Base-by-base conservation (phyloP, 768 basidiomycete genomes). In the Gymnopilus dilepis region DNA sequence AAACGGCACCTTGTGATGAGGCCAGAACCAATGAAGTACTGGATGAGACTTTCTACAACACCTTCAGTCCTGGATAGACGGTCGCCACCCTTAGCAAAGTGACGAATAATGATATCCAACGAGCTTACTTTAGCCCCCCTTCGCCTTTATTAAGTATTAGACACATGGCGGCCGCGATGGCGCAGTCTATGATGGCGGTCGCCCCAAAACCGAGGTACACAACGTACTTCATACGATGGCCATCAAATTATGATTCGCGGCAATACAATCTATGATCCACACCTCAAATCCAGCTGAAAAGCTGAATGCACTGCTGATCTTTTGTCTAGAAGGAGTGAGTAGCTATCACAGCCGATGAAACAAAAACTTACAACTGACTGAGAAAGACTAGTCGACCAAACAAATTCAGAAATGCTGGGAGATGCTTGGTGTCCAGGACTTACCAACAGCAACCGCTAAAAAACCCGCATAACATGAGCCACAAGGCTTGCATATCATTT, bases 11-110 rank as follows among this genome's bases (percentile, higher is more conserved):
- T 73, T 42, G 74, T 76, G 42, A 73, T 52, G 13, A 76, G 63
- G 1, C 75, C 75, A 13, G 75, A 74, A 4, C 71, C 73, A 38
- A 76, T 67, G 42, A 72, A 72, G 59, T 74, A 76, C 42, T 70
- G 69, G 24, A 74, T 72, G 34, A 76, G 60, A 24, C 58, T 72
- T 17, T 70, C 66, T 4, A 76, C 54, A 11, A 76, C 67, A 13
- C 61, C 63, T 64, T 73, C 70, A 41, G 65, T 70, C 65, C 70
- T 74, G 43, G 19, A 55, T 24, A 19, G 4, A 24, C 28, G 33
- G 12, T 34, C 9, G 19, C 21, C 24, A 40, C 13, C 30, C 12
- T 37, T 12, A 17, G 33, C 47, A 43, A 17, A 45, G 38, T 9
- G 15, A 13, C 31, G 15, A n/a, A 26, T 12, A n/a, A 8, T 30